Conservation (phyloP, 2,329 filamentous ascomycete species). For the Fusarium hainanense region DNA sequence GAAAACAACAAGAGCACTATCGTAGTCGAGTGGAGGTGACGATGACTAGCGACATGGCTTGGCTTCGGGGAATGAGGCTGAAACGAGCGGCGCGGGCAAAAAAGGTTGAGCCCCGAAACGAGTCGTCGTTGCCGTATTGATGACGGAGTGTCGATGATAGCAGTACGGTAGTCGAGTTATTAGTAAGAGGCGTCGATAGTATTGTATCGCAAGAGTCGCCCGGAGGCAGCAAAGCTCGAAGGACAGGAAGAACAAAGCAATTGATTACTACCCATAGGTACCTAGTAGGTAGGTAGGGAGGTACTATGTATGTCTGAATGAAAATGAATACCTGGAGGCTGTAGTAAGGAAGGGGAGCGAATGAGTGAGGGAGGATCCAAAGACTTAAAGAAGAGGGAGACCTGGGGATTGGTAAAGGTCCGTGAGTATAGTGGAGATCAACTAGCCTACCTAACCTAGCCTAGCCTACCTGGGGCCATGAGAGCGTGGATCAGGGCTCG, state of each 20-base stretch:
- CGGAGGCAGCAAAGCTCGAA: not conserved
- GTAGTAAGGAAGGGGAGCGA: slow-evolving; percentile 18
- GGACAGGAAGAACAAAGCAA: not conserved
- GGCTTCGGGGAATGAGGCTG: slow-evolving; percentile 20
- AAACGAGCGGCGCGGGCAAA: slow-evolving; percentile 35
- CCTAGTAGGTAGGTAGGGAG: not conserved
- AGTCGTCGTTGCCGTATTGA: slow-evolving; percentile 15
- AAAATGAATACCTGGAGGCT: slow-evolving; percentile 3
- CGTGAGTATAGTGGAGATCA: slow-evolving; percentile 27
- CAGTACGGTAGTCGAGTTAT: not conserved
- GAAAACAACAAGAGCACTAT: slow-evolving; percentile 27
- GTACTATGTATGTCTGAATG: slow-evolving; percentile 1
- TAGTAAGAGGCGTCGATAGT: not conserved
- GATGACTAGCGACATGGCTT: slow-evolving; percentile 41
- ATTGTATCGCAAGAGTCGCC: not conserved
- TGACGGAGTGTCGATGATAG: not conserved
- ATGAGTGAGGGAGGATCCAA: slow-evolving; percentile 19
- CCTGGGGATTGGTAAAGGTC: slow-evolving; percentile 39
- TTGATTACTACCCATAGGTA: not conserved
- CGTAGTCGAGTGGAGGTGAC: slow-evolving; percentile 28
- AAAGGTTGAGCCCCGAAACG: slow-evolving; percentile 3
- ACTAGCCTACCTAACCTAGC: not conserved
- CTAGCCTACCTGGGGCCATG: not conserved
- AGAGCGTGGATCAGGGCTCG: slow-evolving; percentile 27
- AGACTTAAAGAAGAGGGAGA: slow-evolving; percentile 26